Conservation (phyloP, 2,329 filamentous ascomycete genomes). For the Ilyonectria mors-panacis region DNA sequence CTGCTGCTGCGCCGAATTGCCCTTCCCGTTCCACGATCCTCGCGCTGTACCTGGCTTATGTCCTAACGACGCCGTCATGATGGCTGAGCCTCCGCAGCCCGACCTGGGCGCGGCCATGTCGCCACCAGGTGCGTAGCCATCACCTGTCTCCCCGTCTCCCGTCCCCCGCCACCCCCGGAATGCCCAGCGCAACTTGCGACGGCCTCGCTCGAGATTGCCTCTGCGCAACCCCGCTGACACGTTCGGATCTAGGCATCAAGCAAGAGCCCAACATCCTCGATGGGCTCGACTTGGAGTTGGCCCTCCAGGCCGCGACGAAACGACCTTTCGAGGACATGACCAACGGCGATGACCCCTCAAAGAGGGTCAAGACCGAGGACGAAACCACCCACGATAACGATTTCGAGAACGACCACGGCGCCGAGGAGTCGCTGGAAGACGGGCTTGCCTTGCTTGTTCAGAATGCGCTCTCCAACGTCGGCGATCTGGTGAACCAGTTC, state of each 20-base stretch:
- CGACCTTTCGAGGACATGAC: constrained; percentile 54
- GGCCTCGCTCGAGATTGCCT: constrained; percentile 26
- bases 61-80: constrained; percentile 53
- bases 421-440: constrained; percentile 53
- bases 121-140: constrained; percentile 53
- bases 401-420: constrained; percentile 40
- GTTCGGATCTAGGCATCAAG: constrained; percentile 54
- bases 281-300: constrained; percentile 53
- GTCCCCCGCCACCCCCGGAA: constrained; percentile 28
- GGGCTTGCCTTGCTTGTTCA: constrained; percentile 57
- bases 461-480: constrained; percentile 58
- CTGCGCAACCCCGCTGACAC: constrained; percentile 44
- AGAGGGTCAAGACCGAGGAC: constrained; percentile 53
- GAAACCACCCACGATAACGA: constrained; percentile 39
- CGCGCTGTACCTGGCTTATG: constrained; percentile 45
- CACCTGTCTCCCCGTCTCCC: constrained; percentile 8
- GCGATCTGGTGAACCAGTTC: constrained; percentile 55
- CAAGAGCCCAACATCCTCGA: constrained; percentile 56
- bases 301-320: constrained; percentile 56
- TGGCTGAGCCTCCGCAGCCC: constrained; percentile 59
- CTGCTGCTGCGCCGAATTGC: constrained; percentile 38
- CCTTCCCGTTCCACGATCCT: constrained; percentile 36
- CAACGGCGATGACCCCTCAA: constrained; percentile 50
- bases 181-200: constrained; percentile 21
- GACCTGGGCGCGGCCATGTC: constrained; percentile 53